Evolutionary conservation across 2,329 filamentous ascomycete species (phyloP).

Genomic region (Xylariaceae sp.): DNA sequence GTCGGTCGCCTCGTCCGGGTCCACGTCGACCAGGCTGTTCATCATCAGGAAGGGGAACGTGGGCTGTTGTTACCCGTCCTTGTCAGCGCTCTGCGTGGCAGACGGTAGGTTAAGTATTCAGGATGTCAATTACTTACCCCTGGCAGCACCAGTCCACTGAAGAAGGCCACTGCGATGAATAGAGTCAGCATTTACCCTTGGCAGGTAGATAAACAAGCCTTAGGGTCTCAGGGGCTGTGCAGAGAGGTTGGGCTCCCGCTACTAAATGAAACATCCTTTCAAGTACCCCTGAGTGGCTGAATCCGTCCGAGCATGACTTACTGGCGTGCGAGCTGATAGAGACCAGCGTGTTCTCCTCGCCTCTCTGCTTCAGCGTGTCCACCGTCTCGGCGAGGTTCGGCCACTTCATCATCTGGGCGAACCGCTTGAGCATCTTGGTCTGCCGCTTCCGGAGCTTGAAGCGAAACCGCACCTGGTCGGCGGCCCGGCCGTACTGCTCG

Average conservation of each 20-base stretch:
- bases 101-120: no score
- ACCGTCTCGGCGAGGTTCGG: conserved; percentile 62
- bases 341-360: conserved; percentile 50
- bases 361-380: conserved; percentile 52
- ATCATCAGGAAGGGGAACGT: conserved; percentile 69
- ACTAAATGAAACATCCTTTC: no score
- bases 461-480: conserved; percentile 53
- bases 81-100: no score
- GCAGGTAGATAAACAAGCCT: no score
- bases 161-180: no score
- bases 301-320: no score
- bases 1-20: conserved; percentile 59
- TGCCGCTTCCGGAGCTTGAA: conserved; percentile 60
- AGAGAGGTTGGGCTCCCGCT: no score
- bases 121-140: conserved; percentile 40
- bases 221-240: no score
- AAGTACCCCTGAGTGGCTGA: no score
- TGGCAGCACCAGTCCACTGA: conserved; percentile 65
- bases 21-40: conserved; percentile 70
- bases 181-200: no score
- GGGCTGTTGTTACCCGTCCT: no score
- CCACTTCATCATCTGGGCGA: conserved; percentile 69
- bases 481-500: conserved; percentile 47
- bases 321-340: conserved; percentile 60
- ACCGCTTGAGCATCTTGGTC: conserved; percentile 59